Percentiles rank a stretch among this genome's conserved stretches.
Conservation (phyloP, 2,329 filamentous ascomycete species). For the Xylaria digitata region DNA sequence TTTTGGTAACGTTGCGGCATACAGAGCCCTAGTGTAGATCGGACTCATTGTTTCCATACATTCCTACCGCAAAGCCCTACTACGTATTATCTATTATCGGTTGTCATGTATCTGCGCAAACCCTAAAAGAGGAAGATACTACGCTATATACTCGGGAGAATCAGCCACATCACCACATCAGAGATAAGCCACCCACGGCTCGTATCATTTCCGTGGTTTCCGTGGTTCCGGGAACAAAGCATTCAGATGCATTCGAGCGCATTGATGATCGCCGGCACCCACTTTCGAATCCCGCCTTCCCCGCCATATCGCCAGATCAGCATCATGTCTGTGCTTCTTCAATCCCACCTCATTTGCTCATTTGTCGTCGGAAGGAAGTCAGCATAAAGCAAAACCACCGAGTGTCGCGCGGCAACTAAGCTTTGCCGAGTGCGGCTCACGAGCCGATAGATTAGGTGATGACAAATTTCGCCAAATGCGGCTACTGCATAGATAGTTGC, state of each 20-base stretch:
- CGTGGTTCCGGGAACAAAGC: conserved; percentile 27
- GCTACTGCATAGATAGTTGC: conserved; percentile 19
- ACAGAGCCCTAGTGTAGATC: conserved; percentile 7
- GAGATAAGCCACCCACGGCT: conserved; percentile 32
- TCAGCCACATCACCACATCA: conserved; percentile 25
- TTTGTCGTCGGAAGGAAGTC: conserved; percentile 18
- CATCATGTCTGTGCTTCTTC: conserved; percentile 18
- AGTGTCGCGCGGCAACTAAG: conserved; percentile 32
- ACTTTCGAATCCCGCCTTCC: conserved; percentile 14
- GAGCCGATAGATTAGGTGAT: conserved; percentile 37
- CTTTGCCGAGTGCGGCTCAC: conserved; percentile 38
- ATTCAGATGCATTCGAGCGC: conserved; percentile 24
- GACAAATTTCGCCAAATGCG: conserved; percentile 33
- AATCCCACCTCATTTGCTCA: conserved; percentile 10
- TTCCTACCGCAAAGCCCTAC: background rate
- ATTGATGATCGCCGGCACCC: conserved; percentile 29
- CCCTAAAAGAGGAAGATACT: background rate
- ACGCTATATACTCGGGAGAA: background rate
- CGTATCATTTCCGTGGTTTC: conserved; percentile 30
- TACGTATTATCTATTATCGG: conserved; percentile 2
- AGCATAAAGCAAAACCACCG: conserved; percentile 21
- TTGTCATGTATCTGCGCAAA: conserved; percentile 14
- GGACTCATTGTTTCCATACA: conserved; percentile 30
- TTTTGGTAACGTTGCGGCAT: conserved; percentile 18
- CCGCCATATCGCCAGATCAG: conserved; percentile 20